phyloP scores from a whole-genome alignment of 2,329 filamentous ascomycete species.

The Colletotrichum eleusines region DNA sequence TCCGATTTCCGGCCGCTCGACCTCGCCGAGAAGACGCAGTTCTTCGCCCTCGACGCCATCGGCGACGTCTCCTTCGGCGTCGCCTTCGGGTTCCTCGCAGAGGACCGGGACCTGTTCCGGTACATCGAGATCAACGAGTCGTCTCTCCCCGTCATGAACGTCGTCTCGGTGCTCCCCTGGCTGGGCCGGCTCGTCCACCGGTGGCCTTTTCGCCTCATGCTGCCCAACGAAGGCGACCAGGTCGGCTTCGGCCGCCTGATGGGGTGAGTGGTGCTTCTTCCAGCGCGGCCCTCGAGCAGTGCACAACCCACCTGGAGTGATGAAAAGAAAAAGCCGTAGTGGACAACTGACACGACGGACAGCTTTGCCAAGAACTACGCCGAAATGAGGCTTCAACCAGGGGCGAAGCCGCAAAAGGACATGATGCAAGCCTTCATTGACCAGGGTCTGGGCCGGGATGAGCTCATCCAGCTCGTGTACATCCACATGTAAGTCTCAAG shows the following conservation, averaged over 20 bases:
- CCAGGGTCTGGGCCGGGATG: slow-evolving; percentile 51
- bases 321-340: too few relatives aligned
- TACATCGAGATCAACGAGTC: slow-evolving; percentile 59
- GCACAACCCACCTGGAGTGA: too few relatives aligned
- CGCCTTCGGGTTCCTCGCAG: slow-evolving; percentile 63
- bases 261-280: slow-evolving; percentile 45
- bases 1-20: slow-evolving; percentile 56
- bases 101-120: slow-evolving; percentile 61
- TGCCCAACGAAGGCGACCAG: slow-evolving; percentile 56
- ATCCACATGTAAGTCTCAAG: slow-evolving; percentile 52
- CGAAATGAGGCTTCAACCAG: slow-evolving; percentile 46
- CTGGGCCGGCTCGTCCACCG: slow-evolving; percentile 57
- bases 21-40: slow-evolving; percentile 62
- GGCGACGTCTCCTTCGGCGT: slow-evolving; percentile 64
- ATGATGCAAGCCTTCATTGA: slow-evolving; percentile 57
- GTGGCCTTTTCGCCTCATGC: slow-evolving; percentile 53
- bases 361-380: slow-evolving; percentile 47
- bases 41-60: slow-evolving; percentile 67
- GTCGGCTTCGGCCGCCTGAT: slow-evolving; percentile 55
- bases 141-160: slow-evolving; percentile 57
- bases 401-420: slow-evolving; percentile 48
- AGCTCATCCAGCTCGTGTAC: slow-evolving; percentile 55
- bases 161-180: slow-evolving; percentile 57
- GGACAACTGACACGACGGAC: not conserved
- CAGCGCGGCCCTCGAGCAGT: not conserved